Base-by-base conservation (phyloP, 306 rosid genomes). In the Rosa rugosa region DNA sequence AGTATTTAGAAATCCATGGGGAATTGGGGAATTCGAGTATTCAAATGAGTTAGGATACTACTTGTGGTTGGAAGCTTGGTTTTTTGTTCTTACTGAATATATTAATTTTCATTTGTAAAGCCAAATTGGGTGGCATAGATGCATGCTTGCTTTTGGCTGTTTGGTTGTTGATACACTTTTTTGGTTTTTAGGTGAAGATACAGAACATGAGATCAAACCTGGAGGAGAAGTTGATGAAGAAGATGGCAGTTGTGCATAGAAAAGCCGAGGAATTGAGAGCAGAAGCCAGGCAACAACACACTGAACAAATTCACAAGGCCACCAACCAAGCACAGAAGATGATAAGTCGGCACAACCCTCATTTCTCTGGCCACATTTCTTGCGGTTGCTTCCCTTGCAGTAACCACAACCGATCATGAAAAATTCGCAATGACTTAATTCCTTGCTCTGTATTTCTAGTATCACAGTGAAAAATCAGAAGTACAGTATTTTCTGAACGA, bases 141-240 rank as follows among this genome's bases (percentile, higher is more conserved):
- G 77, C 69, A 59, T 42, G 69, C 44, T 65, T 76, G 3, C n/a
- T 65, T 36, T 8, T 75, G 41, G 69, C 64, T 13, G n/a, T 57
- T 8, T n/a, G 49, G 67, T 44, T n/a, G 49, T 2, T 23, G 69
- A 42, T 9, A 45, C 69, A 38, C 17, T 2, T 23, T 42, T 1
- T 54, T 31, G 38, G 44, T 23, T 50, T 76, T 16, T 77, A 96
- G 99, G 97, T 96, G 87, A 96, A 91, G 76, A 86, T 96, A 83
- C 94, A 96, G 75, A 93, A 89, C 88, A 96, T 96, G 99, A 90
- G 87, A 83, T 89, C 99, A 81, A 89, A 93, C 80, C 78, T 96
- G 46, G 99, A 96, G 83, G 98, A 93, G 69, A 96, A 96, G 82
- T 72, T 93, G 90, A 96, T 93, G 99, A 96, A 87, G 92, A 96